These are phyloP conservation scores for Chamaecrista fasciculata DNA, from an alignment of 306 rosid species.

Conservation along the genomic window DNA sequence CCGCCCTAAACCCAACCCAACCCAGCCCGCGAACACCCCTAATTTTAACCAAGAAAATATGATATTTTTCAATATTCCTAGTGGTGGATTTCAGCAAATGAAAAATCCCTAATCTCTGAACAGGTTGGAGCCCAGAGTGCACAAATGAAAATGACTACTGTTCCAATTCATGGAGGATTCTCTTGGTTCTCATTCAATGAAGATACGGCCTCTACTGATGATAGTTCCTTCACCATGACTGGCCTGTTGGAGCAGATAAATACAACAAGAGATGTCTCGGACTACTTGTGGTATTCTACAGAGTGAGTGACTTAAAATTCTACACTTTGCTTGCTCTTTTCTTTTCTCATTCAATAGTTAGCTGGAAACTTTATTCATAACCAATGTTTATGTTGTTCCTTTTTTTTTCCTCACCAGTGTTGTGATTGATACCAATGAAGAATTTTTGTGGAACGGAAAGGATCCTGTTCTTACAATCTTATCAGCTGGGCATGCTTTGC, in stretches of 20 bases:
- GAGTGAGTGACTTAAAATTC: slow-evolving; percentile 66
- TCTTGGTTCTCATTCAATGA: slow-evolving; percentile 86
- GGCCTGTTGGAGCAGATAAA: too few species aligned
- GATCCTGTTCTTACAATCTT: slow-evolving; percentile 67
- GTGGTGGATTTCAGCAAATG: slow-evolving; percentile 2
- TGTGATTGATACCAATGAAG: slow-evolving; percentile 62
- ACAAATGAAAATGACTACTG: slow-evolving; percentile 79
- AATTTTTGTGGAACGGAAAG: slow-evolving; percentile 64
- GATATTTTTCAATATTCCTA: slow-evolving; percentile 1
- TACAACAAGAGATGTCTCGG: slow-evolving; percentile 86
- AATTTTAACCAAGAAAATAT: neutral
- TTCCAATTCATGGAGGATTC: slow-evolving; percentile 85
- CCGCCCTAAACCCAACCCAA: too few species aligned
- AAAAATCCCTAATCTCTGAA: slow-evolving; percentile 20
- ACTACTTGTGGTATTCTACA: slow-evolving; percentile 95
- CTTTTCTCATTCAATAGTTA: neutral
- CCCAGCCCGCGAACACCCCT: too few species aligned
- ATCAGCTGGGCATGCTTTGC: slow-evolving; percentile 98
- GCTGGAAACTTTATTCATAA: neutral
- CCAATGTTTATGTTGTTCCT: slow-evolving; percentile 11
- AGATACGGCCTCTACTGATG: slow-evolving; percentile 65
- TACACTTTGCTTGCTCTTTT: neutral
- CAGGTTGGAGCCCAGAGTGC: slow-evolving; percentile 88
- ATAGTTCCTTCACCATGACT: slow-evolving; percentile 71
- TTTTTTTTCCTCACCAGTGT: slow-evolving; percentile 52